Evolutionary conservation across 495 filamentous ascomycete species (phyloP), one percentile per base, ranked within the genome.

Genomic region (Terfezia boudieri): DNA sequence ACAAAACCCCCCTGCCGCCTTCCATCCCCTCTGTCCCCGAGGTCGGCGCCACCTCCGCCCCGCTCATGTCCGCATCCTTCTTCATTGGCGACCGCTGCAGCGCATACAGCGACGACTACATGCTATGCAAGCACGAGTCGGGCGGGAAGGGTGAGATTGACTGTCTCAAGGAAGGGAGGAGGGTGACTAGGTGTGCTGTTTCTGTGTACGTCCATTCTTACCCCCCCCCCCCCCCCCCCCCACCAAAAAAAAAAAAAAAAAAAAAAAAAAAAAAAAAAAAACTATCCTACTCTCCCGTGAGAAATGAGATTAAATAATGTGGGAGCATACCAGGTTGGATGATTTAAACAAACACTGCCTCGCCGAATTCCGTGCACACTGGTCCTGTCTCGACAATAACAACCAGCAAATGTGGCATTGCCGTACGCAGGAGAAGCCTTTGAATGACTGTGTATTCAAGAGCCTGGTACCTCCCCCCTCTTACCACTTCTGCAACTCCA

Each of bases 341-440:
- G 90, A 96, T 66, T 84, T 99, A 74, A 96, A 94, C 73, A 93
- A 84, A 67, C 73, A 83, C 71, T 99, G 90, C 71, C 72, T 96
- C 26, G 73, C 79, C 49, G 76, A 94, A 70, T 99, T 99, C 75
- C 81, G 83, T 53, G 73, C 75, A 51, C 90, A 99, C 68, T 96
- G 87, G 87, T 71, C 84, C 60, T 99, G 90, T 64, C 75, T 99
- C 52, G 92, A 99, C 63, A 81, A 92, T 70, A 86, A 92, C 75
- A 99, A 99, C 71, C 89, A 96, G 67, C 81, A 86, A 66, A 70
- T 96, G 46, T 96, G 84, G 78, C 83, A 94, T 57, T 99, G 90
- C 72, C 76, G 90, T 58, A 65, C 67, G 38, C 87, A 96, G 71
- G 76, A 85, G 76, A 76, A 75, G 58, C 69, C 62, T 3, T 65